These are phyloP conservation scores for Vigna angularis DNA, from an alignment of 306 rosid species.

Conservation along the genomic window DNA sequence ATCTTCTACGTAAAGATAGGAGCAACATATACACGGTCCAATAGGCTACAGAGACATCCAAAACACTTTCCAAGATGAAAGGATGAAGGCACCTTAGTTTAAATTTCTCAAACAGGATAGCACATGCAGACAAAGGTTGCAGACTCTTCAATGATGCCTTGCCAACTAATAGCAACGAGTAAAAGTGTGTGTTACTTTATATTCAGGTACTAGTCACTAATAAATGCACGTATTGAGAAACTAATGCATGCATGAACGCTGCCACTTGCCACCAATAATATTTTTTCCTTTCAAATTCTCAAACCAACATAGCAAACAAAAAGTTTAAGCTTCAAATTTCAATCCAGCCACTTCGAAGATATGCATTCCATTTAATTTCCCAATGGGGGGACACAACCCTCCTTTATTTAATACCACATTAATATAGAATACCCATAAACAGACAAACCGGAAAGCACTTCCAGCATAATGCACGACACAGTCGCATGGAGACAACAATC, in stretches of 20 bases:
- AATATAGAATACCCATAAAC: slow-evolving; percentile 36
- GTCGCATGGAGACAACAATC: slow-evolving; percentile 35
- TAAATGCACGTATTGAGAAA: slow-evolving; percentile 33
- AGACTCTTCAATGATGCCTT: neutral
- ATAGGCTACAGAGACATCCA: neutral
- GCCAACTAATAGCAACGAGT: neutral
- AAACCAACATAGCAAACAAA: slow-evolving; percentile 1
- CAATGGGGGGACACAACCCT: slow-evolving; percentile 29
- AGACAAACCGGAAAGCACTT: slow-evolving; percentile 46
- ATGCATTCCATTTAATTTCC: slow-evolving; percentile 37
- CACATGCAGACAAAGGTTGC: slow-evolving; percentile 30
- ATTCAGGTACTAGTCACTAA: slow-evolving; percentile 10
- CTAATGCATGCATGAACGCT: slow-evolving; percentile 44
- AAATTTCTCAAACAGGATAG: slow-evolving; percentile 10
- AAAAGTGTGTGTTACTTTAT: neutral
- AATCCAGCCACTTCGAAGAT: slow-evolving; percentile 29
- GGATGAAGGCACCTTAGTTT: neutral
- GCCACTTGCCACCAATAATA: slow-evolving; percentile 51
- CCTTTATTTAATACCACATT: slow-evolving; percentile 46
- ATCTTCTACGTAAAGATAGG: slow-evolving; percentile 4
- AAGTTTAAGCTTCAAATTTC: slow-evolving; percentile 33
- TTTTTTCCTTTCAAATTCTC: slow-evolving; percentile 38
- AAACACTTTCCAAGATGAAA: slow-evolving; percentile 1
- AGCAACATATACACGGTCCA: neutral
- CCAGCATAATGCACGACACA: slow-evolving; percentile 60